Percentiles rank a stretch among this genome's conserved stretches.
These are phyloP conservation scores for Chenopodium quinoa DNA, from an alignment of 148 eudicot genomes.

Conservation along the genomic window DNA sequence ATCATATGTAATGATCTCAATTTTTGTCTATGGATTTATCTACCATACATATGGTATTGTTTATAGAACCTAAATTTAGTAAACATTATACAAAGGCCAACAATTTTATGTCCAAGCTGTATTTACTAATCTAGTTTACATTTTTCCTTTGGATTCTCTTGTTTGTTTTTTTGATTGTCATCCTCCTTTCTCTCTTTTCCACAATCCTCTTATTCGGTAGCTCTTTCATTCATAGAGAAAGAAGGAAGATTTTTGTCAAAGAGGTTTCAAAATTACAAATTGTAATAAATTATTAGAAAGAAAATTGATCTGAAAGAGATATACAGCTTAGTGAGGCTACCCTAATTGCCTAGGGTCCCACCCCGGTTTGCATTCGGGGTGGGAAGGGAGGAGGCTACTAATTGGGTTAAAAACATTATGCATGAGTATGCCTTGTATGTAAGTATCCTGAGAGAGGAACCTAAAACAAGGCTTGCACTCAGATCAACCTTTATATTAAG, in stretches of 20 bases:
- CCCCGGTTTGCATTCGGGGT: conserved; percentile 3
- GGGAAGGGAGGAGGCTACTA: neutral
- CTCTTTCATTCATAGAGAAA: neutral
- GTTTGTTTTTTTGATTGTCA: neutral
- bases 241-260: neutral
- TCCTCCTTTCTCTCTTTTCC: neutral
- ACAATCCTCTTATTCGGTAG: neutral
- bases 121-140: neutral
- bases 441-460: neutral
- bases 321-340: neutral
- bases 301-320: neutral
- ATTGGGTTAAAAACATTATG: neutral
- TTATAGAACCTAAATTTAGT: neutral
- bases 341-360: neutral
- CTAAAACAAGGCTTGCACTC: neutral
- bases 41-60: neutral
- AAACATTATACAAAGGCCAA: neutral
- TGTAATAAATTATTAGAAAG: neutral
- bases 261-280: neutral
- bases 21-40: neutral
- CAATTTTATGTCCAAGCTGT: too few relatives aligned
- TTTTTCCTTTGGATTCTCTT: neutral
- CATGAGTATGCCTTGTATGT: neutral
- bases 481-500: neutral
- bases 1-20: neutral